phyloP scores from a whole-genome alignment of 2,329 filamentous ascomycete genomes.

The Hymenoscyphus repandus region DNA sequence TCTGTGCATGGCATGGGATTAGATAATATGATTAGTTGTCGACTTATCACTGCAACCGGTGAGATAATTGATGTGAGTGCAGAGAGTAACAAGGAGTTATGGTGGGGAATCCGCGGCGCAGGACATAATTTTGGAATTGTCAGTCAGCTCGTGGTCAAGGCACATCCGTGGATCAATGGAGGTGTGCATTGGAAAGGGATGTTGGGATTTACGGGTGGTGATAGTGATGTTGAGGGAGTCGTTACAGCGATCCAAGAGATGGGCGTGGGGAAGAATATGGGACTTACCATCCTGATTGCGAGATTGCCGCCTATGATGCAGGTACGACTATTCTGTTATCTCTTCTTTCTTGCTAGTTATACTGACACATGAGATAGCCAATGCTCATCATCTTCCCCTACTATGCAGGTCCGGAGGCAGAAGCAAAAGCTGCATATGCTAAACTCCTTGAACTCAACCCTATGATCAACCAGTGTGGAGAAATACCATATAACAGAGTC shows the following conservation, averaged over 20 bases:
- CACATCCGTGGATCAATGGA: constrained; percentile 1
- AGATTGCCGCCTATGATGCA: not conserved
- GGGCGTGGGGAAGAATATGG: constrained; percentile 5
- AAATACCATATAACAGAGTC: constrained; percentile 3
- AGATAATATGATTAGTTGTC: not conserved
- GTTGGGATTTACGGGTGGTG: not conserved
- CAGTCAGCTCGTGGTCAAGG: not conserved
- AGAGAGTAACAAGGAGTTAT: not conserved
- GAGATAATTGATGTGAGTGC: not conserved
- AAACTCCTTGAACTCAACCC: constrained; percentile 1
- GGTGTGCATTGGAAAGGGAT: constrained; percentile 4
- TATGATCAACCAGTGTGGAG: not conserved
- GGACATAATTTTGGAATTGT: not conserved
- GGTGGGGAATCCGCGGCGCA: not conserved
- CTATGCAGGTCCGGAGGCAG: not conserved
- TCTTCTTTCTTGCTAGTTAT: not conserved
- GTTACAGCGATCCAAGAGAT: not conserved
- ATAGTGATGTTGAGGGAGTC: not conserved
- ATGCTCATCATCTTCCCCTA: not conserved
- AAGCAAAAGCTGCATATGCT: not conserved
- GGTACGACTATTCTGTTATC: not conserved
- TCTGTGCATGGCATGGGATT: not conserved
- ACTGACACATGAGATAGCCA: not conserved
- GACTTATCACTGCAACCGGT: not conserved
- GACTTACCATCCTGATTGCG: constrained; percentile 1